Evolutionary conservation across 352 stramenopile genomes (phyloP).

Genomic region (Phytophthora tentaculata): DNA sequence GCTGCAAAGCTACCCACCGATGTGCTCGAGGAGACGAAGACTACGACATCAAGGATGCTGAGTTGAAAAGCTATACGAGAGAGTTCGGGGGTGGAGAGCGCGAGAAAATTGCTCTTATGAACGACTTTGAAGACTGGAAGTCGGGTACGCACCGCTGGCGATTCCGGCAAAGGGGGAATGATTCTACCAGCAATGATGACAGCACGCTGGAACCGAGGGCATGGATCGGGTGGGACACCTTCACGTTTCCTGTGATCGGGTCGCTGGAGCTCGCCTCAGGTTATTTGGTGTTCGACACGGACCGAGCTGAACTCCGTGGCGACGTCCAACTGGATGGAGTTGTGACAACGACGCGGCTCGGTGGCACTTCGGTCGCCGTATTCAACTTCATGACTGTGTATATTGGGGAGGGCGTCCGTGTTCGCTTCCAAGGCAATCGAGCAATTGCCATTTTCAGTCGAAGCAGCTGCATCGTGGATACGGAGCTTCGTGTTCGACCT

Average conservation of each 20-base stretch:
- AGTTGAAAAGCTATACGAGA: conserved; percentile 78
- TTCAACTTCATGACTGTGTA: conserved; percentile 97
- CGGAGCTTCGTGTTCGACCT: conserved; percentile 72
- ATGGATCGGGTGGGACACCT: conserved; percentile 63
- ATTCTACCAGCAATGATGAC: conserved; percentile 11
- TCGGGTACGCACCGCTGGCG: conserved; percentile 81
- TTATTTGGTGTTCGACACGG: conserved; percentile 83
- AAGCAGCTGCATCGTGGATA: conserved; percentile 93
- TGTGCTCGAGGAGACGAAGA: conserved; percentile 91
- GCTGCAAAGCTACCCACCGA: conserved; percentile 94
- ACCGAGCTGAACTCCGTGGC: conserved; percentile 54
- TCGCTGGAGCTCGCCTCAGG: conserved; percentile 81
- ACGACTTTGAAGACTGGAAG: conserved; percentile 97
- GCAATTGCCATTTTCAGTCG: conserved; percentile 91
- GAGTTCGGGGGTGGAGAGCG: conserved; percentile 84
- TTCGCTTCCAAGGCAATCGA: conserved; percentile 88
- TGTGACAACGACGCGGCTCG: conserved; percentile 65
- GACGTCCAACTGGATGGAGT: conserved; percentile 66
- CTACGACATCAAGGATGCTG: conserved; percentile 84
- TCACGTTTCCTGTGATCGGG: conserved; percentile 67
- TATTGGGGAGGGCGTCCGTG: conserved; percentile 78
- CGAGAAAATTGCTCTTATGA: conserved; percentile 78
- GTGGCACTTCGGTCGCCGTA: conserved; percentile 89
- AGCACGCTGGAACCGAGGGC: conserved; percentile 24
- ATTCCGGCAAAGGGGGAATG: conserved; percentile 31